Conservation (phyloP, 768 basidiomycete genomes). For the Dendrothele bispora region DNA sequence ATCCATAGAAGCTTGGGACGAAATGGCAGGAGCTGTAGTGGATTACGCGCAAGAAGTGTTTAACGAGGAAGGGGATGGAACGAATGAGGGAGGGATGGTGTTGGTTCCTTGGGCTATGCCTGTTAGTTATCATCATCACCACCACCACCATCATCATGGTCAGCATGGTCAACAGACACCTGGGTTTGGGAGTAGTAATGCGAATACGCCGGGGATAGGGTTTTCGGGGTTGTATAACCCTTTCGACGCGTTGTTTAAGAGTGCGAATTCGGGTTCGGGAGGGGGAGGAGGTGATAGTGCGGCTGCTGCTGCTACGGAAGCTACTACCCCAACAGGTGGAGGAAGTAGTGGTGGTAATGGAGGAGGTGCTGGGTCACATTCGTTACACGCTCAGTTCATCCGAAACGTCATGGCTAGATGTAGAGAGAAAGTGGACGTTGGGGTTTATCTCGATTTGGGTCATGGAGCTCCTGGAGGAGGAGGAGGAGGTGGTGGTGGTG, state of each 20-base stretch:
- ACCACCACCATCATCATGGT: no score
- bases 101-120: conserved; percentile 88
- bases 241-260: conserved; percentile 75
- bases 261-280: conserved; percentile 22
- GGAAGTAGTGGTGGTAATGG: conserved; percentile 16
- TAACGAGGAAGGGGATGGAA: conserved; percentile 19
- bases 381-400: conserved; percentile 80
- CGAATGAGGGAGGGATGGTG: conserved; percentile 65
- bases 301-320: conserved; percentile 31
- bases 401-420: conserved; percentile 76
- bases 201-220: conserved; percentile 19
- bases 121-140: no score
- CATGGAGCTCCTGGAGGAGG: conserved; percentile 22
- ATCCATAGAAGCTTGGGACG: conserved; percentile 69
- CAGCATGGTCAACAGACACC: no score
- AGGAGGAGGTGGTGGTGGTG: neutral
- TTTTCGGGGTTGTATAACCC: conserved; percentile 52
- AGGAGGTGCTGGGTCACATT: conserved; percentile 39
- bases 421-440: conserved; percentile 62
- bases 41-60: conserved; percentile 51
- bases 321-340: conserved; percentile 20
- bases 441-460: conserved; percentile 76
- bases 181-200: no score
- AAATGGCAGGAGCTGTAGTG: conserved; percentile 66
- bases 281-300: no score